A percentile compares a stretch with the other conserved stretches of the same genome.
These are phyloP conservation scores for Leptomonas seymouri DNA, from an alignment of 208 protist genomes.

Conservation along the genomic window DNA sequence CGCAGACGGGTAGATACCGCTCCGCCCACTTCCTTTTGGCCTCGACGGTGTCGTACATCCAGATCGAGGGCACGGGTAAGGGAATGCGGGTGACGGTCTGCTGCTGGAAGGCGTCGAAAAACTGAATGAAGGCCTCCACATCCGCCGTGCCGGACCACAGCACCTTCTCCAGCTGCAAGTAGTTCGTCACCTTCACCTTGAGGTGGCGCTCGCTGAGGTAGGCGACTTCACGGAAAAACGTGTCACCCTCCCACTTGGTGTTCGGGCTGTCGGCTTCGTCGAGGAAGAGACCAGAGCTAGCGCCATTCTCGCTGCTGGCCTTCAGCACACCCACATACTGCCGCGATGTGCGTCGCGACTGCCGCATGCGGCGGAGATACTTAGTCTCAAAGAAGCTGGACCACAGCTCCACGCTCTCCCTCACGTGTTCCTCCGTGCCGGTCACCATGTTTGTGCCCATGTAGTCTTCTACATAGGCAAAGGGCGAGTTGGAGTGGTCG, in stretches of 20 bases:
- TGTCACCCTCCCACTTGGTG: constrained; percentile 84
- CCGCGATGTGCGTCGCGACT: constrained; percentile 54
- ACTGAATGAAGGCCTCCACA: constrained; percentile 60
- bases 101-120: constrained; percentile 72
- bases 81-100: constrained; percentile 75
- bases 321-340: constrained; percentile 54
- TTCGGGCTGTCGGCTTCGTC: constrained; percentile 86
- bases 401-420: constrained; percentile 77
- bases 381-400: constrained; percentile 50
- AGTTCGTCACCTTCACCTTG: constrained; percentile 73
- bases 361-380: constrained; percentile 55
- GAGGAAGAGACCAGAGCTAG: constrained; percentile 37
- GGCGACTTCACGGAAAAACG: constrained; percentile 66
- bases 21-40: constrained; percentile 74
- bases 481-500: constrained; percentile 53
- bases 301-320: constrained; percentile 8
- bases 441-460: constrained; percentile 84
- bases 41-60: constrained; percentile 71
- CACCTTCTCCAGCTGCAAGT: constrained; percentile 73
- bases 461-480: constrained; percentile 86
- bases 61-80: constrained; percentile 76
- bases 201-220: constrained; percentile 75
- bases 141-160: constrained; percentile 42
- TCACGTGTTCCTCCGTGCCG: constrained; percentile 41
- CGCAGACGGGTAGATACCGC: constrained; percentile 65